Conservation (phyloP, 2,329 filamentous ascomycete species). For the Trichoderma sp. region DNA sequence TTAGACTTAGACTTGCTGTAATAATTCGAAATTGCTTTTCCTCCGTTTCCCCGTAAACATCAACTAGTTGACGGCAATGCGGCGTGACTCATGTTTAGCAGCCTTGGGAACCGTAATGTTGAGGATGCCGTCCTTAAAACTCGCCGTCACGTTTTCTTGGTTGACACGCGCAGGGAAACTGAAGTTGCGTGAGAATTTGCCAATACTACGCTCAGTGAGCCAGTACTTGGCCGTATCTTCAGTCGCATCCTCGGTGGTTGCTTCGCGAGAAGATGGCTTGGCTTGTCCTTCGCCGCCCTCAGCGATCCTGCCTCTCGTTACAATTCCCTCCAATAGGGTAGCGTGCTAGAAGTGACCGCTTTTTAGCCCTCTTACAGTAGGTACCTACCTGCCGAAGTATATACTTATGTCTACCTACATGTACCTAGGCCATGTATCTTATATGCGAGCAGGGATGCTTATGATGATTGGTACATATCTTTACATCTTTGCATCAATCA, state of each 20-base stretch:
- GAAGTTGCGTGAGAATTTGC: constrained; percentile 64
- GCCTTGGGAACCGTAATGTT: constrained; percentile 53
- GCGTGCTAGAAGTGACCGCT: too few relatives aligned
- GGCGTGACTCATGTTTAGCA: constrained; percentile 30
- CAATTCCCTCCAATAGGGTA: background rate
- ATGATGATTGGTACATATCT: too few relatives aligned
- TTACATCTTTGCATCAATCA: too few relatives aligned
- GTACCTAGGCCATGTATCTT: too few relatives aligned
- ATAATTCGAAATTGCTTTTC: background rate
- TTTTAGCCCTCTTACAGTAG: too few relatives aligned
- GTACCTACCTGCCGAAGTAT: too few relatives aligned
- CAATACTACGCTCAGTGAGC: constrained; percentile 60
- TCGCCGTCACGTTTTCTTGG: constrained; percentile 56
- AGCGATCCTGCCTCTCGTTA: constrained; percentile 30
- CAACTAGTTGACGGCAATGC: constrained; percentile 28
- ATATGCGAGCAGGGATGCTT: too few relatives aligned
- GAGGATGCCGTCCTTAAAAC: constrained; percentile 61
- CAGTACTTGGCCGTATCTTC: constrained; percentile 56
- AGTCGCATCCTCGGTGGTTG: constrained; percentile 22
- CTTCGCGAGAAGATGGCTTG: background rate
- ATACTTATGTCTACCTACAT: too few relatives aligned
- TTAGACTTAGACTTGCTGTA: background rate
- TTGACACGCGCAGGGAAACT: constrained; percentile 61
- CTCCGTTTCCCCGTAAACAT: background rate
- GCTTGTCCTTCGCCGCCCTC: constrained; percentile 28